Percentiles rank a stretch among this genome's conserved stretches.
Evolutionary conservation across 129 eudicot species (phyloP).

Genomic region (Chrysanthemum makinoi): DNA sequence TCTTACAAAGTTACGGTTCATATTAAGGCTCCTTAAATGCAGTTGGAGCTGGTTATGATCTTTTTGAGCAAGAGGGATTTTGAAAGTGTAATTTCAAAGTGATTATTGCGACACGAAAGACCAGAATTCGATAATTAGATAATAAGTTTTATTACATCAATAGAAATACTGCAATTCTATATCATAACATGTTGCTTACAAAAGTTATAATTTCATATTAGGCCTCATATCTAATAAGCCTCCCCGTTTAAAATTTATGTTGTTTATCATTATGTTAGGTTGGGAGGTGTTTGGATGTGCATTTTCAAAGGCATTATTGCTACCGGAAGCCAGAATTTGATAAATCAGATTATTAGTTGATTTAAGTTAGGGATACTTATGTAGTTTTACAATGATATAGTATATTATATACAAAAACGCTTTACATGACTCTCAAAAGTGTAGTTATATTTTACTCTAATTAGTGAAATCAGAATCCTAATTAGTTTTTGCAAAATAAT

Average conservation of each 20-base stretch:
- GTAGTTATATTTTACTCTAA: not conserved
- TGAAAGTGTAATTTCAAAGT: slow-evolving; percentile 1
- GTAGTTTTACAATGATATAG: not conserved
- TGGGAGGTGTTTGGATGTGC: not conserved
- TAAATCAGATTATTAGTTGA: not conserved
- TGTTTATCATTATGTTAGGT: not conserved
- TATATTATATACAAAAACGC: not conserved
- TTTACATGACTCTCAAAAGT: not conserved
- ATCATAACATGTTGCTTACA: too few species aligned
- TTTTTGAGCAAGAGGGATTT: slow-evolving; percentile 5
- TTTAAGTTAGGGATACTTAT: not conserved
- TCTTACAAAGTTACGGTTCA: slow-evolving; percentile 17
- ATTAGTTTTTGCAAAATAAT: not conserved
- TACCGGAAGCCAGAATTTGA: too few species aligned
- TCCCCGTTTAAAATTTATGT: slow-evolving; percentile 7
- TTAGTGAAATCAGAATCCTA: not conserved
- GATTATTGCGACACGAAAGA: not conserved
- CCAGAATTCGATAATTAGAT: not conserved
- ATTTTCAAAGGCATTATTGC: not conserved
- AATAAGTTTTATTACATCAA: too few species aligned
- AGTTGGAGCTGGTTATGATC: slow-evolving; percentile 3
- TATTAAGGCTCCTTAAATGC: slow-evolving; percentile 3
- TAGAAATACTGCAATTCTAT: too few species aligned
- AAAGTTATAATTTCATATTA: not conserved
- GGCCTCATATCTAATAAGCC: slow-evolving; percentile 7